Base-by-base conservation (phyloP, 2,329 filamentous ascomycete species). In the Escovopsis weberi region DNA sequence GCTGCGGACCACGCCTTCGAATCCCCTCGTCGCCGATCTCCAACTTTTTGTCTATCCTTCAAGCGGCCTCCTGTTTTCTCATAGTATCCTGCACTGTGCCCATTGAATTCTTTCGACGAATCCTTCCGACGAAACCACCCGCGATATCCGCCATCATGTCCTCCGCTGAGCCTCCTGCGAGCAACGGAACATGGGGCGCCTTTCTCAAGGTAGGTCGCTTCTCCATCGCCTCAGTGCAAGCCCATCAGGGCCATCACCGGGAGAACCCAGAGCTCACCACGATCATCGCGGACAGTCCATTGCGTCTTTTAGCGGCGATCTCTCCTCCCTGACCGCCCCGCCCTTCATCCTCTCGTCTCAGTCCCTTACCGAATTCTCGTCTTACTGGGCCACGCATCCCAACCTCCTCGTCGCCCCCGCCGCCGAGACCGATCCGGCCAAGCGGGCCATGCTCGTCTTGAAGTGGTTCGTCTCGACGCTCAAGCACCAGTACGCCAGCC, bases 391-490 rank as follows among this genome's bases (percentile, higher is more conserved):
- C 48, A 83, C 86, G 52, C 81, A 87, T 55, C 84, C 84, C 4
- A 63, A 69, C 15, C 65, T 94, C 47, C 82, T 96, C 52, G 78
- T 86, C 46, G 87, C 88, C 11, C 85, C 89, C 3, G 82, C 86
- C 39, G 71, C 73, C 45, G 87, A 94, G 60, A 54, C 78, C 41
- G 83, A 94, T 58, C 75, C 87, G 1, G 77, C 82, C 54, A 91
- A 86, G 68, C 79, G 89, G 47, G 81, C 85, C 18, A 65, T 94
- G 51, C 70, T 89, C 32, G 89, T 96, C n/a, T 68, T 95, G 53
- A 93, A 89, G 63, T 96, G 89, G 89, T 96, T 95, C 66, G 66
- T 96, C 43, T 88, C 80, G 55, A 94, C 88, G 4, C 70, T 96
- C 41, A 94, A 91, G 67, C 85, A 93, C 63, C 86, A 94, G 59